Evolutionary conservation across 345 rosid species (phyloP), one percentile per base, ranked within the genome.

Genomic region (Triadica sebifera): DNA sequence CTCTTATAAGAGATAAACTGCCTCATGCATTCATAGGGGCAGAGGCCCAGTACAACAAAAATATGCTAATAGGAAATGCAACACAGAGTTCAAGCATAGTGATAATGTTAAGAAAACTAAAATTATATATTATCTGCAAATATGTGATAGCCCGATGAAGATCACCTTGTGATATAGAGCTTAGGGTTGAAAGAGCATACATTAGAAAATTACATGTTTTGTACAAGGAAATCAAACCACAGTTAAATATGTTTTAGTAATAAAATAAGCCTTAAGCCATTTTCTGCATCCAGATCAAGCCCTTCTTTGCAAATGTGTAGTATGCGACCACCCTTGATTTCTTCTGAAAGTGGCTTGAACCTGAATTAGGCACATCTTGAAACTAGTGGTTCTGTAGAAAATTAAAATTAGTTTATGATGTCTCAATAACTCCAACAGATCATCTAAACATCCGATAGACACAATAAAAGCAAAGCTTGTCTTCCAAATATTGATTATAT

Each of bases 341-440:
- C 99, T 84, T 91, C 96, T 50, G 96, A 82, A 81, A 95, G 97
- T 71, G 98, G 96, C 88, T 91, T 95, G 80, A 95, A 95, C 84
- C 98, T 89, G 87, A 95, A 93, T 89, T 95, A 93, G 6, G 98
- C 99, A 87, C 98, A 95, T 84, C 99, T 93, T 41, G 98, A 93
- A 72, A 97, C 98, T 82, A 95, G 99, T 9, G 99, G 98, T 86
- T 91, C 99, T 77, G 93, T 95, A 4, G 47, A 46, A 71, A 34
- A 52, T 8, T n/a, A 55, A 49, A 53, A 37, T 20, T 10, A n/a
- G 24, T 9, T 59, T 43, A 15, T 19, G 22, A 6, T 6, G 12
- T 51, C 8, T 16, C 41, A 8, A 37, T 4, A 29, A 8, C 8
- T 34, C 17, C 29, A 11, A 3, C 17, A 25, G 47, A 51, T 34